Evolutionary conservation across 352 stramenopile genomes (phyloP).

Genomic region (Plasmopara viticola): DNA sequence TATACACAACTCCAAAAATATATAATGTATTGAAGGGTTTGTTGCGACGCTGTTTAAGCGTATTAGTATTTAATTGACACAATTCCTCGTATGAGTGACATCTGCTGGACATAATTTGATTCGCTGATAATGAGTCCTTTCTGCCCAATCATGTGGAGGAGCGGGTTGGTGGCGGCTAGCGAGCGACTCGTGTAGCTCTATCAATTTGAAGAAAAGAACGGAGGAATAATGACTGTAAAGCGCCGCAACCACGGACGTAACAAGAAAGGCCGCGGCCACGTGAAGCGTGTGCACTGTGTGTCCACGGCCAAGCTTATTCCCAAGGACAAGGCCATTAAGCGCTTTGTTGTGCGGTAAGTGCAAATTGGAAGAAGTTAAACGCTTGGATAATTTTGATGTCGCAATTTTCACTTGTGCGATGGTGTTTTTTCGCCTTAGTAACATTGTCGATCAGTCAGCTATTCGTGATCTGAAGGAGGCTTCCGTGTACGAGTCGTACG

Average conservation of each 20-base stretch:
- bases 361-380: not conserved
- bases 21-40: slow-evolving; percentile 31
- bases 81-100: too few relatives aligned
- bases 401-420: not conserved
- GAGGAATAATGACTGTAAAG: slow-evolving; percentile 98
- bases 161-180: slow-evolving; percentile 44
- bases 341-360: slow-evolving; percentile 87
- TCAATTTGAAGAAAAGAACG: slow-evolving; percentile 86
- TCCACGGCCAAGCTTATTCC: slow-evolving; percentile 99
- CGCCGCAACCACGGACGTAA: slow-evolving; percentile 98
- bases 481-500: slow-evolving; percentile 98
- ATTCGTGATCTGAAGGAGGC: slow-evolving; percentile 98
- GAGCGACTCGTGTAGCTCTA: slow-evolving; percentile 18
- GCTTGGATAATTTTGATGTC: too few relatives aligned
- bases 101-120: slow-evolving; percentile 8
- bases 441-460: slow-evolving; percentile 98
- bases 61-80: too few relatives aligned
- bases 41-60: slow-evolving; percentile 8
- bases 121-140: slow-evolving; percentile 9
- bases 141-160: slow-evolving; percentile 22
- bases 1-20: slow-evolving; percentile 7
- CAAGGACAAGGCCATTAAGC: slow-evolving; percentile 93
- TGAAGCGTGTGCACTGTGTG: slow-evolving; percentile 97
- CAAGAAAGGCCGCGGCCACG: slow-evolving; percentile 98
- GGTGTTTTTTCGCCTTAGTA: slow-evolving; percentile 48